Conservation (phyloP, 2,329 filamentous ascomycete genomes). For the Emmonsiellopsis sp. region DNA sequence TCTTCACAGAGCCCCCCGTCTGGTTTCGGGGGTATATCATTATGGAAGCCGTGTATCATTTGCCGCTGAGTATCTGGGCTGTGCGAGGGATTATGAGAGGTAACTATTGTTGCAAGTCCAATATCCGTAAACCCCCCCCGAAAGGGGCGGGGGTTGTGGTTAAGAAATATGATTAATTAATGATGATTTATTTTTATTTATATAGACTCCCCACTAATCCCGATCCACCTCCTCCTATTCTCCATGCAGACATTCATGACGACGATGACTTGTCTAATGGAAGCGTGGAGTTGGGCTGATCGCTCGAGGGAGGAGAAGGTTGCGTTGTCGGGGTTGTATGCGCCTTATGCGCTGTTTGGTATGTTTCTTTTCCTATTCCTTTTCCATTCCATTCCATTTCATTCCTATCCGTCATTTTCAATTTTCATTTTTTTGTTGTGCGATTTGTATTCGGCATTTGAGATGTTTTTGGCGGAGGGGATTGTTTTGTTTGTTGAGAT, state of each 20-base stretch:
- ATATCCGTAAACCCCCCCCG: too few relatives aligned
- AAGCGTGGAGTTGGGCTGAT: constrained; percentile 49
- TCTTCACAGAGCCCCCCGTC: constrained; percentile 50
- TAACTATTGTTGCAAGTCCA: too few relatives aligned
- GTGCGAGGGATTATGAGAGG: constrained; percentile 45
- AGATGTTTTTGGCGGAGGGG: neutral
- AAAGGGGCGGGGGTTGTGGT: too few relatives aligned
- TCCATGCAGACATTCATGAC: constrained; percentile 52
- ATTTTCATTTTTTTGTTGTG: neutral
- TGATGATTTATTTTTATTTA: constrained; percentile 16
- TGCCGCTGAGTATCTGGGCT: constrained; percentile 53
- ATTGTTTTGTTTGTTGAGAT: neutral
- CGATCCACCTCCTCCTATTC: constrained; percentile 53
- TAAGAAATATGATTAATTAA: too few relatives aligned
- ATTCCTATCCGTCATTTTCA: constrained; percentile 1
- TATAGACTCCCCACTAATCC: constrained; percentile 48
- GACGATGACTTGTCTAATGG: constrained; percentile 53
- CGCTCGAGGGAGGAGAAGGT: constrained; percentile 39
- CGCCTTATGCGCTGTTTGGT: constrained; percentile 50
- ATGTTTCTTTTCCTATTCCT: constrained; percentile 20
- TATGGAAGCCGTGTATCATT: constrained; percentile 53
- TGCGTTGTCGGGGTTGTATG: constrained; percentile 45
- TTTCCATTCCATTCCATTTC: constrained; percentile 1
- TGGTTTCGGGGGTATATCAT: constrained; percentile 52
- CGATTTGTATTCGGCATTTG: neutral